Evolutionary conservation across 2,329 filamentous ascomycete genomes (phyloP).

Genomic region (Aspergillus carbonarius): DNA sequence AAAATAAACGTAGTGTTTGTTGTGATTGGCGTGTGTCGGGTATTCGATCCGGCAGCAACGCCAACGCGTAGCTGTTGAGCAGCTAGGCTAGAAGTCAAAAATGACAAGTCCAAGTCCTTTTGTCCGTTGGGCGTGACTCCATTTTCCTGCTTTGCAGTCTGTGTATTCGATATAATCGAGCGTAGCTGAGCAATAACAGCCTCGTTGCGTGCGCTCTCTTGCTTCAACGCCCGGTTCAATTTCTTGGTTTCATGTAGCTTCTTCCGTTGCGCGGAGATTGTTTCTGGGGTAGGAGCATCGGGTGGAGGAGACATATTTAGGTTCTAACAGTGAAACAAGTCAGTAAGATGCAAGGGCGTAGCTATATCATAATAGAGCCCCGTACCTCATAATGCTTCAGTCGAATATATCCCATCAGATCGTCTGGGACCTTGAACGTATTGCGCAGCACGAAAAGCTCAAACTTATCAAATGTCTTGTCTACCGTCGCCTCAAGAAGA

Average conservation of each 20-base stretch:
- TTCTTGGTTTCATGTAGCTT: constrained; percentile 77
- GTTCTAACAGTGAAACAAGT: constrained; percentile 27
- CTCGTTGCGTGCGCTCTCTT: constrained; percentile 71
- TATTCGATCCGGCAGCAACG: constrained; percentile 34
- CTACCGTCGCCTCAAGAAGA: constrained; percentile 74
- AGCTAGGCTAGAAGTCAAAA: constrained; percentile 53
- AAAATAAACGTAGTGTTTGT: constrained; percentile 67
- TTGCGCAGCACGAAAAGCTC: constrained; percentile 91
- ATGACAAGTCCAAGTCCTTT: constrained; percentile 49
- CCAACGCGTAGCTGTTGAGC: constrained; percentile 50
- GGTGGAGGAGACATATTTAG: constrained; percentile 34
- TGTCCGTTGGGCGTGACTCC: constrained; percentile 23
- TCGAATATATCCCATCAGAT: constrained; percentile 73
- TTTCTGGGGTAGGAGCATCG: constrained; percentile 61
- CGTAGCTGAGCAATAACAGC: constrained; percentile 66
- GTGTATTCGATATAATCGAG: constrained; percentile 50
- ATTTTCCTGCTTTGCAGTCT: constrained; percentile 21
- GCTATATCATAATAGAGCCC: not conserved
- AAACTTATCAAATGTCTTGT: constrained; percentile 81
- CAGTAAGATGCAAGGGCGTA: not conserved
- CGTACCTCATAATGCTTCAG: constrained; percentile 79
- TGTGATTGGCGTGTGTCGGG: constrained; percentile 40
- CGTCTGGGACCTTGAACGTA: constrained; percentile 70
- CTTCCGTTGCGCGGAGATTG: constrained; percentile 68
- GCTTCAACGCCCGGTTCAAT: constrained; percentile 66